Evolutionary conservation across 352 stramenopile species (phyloP), one percentile per base, ranked within the genome.

Genomic region (Phytophthora chlamydospora): DNA sequence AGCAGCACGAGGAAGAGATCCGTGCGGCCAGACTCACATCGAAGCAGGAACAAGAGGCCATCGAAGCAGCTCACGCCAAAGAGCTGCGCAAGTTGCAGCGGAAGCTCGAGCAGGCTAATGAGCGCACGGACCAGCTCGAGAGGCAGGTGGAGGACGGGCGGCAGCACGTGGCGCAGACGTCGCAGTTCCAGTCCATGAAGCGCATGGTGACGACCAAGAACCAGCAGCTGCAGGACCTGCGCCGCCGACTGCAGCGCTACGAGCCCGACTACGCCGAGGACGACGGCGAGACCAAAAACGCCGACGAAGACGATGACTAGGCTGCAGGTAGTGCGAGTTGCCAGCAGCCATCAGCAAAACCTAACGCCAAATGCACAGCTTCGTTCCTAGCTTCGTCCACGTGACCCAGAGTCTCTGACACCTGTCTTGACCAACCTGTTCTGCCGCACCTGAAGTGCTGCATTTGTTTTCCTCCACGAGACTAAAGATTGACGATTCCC

Each of bases 171-270:
- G 72, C 84, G 10, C 76, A 93, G 68, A 91, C 83, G 46, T 78
- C 83, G 60, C 86, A 95, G 75, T 96, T 96, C 71, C 81, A 91
- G 60, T 54, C 78, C 44, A 86, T 96, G 80, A 93, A 93, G 68
- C 72, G 73, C 29, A 89, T 93, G 73, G 81, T 96, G 21, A 76
- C 68, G 10, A 69, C 82, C 52, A 96, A 96, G 70, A 96, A 93
- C 66, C 76, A 91, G 44, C 75, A 93, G 70, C 78, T 95, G 16
- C 71, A 73, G 16, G 79, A 76, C 17, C 61, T 92, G 48, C 83
- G 88, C 21, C 69, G 73, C n/a, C 78, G 83, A 11, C 65, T 96
- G 32, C 70, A 83, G 58, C 78, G 76, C 45, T 95, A 95, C 61
- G 88, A 96, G 58, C 82, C 83, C 0, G 80, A 91, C 60, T 71